These are phyloP conservation scores for Zygnema circumcarinatum DNA, from an alignment of 139 green algal genomes.

Conservation along the genomic window DNA sequence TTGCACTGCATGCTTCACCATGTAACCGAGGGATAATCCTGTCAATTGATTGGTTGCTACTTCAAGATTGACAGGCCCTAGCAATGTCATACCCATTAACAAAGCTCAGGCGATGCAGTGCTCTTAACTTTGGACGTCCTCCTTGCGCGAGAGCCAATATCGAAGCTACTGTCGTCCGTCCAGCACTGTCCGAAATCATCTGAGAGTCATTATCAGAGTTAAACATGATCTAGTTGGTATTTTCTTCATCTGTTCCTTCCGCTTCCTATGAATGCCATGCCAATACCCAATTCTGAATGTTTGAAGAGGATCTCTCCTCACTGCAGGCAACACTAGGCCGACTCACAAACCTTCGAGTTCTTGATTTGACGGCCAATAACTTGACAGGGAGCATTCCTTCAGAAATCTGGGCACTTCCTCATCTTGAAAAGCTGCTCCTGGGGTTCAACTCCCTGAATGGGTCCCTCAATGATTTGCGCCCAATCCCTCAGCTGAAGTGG, in stretches of 20 bases:
- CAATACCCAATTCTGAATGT: neutral
- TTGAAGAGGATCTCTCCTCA: neutral
- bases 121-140: neutral
- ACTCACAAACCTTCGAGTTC: neutral
- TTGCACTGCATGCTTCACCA: neutral
- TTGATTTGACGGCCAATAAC: conserved; percentile 1
- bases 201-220: neutral
- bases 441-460: neutral
- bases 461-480: neutral
- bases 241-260: neutral
- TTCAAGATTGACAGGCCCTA: too few species aligned
- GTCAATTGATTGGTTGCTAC: neutral
- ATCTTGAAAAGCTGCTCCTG: neutral
- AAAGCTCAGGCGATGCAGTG: neutral
- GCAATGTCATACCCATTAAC: too few species aligned
- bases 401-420: neutral
- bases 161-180: neutral
- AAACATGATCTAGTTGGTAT: neutral
- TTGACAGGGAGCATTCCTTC: conserved; percentile 1
- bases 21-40: neutral
- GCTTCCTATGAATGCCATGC: neutral
- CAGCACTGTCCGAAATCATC: neutral
- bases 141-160: too few species aligned
- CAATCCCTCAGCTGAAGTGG: neutral
- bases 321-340: neutral